Evolutionary conservation across 176 grass and related monocot genomes (phyloP).

Genomic region (Aegilops umbellulata): DNA sequence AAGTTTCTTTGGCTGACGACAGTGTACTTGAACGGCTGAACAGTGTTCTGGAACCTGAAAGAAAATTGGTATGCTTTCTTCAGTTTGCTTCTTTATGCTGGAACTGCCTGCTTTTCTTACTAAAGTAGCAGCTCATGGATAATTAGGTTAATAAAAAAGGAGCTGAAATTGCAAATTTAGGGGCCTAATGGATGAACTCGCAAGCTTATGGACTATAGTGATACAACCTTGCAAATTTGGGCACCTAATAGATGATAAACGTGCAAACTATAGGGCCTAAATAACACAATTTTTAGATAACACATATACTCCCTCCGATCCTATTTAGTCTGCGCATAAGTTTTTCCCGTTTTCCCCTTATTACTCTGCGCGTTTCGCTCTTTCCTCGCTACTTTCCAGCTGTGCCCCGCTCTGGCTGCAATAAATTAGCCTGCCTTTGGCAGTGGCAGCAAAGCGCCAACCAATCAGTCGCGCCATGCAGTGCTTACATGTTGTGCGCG

Average conservation of each 20-base stretch:
- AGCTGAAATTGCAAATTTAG: background rate
- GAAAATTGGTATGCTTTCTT: slow-evolving; percentile 72
- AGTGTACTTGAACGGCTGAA: slow-evolving; percentile 96
- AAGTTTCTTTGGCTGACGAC: slow-evolving; percentile 95
- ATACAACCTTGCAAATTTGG: background rate
- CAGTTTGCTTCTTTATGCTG: slow-evolving; percentile 16
- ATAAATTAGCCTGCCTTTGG: too few relatives aligned
- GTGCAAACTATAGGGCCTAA: background rate
- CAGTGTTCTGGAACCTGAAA: slow-evolving; percentile 96
- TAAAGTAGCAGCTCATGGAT: slow-evolving; percentile 6
- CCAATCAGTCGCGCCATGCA: too few relatives aligned
- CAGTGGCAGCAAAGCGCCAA: too few relatives aligned
- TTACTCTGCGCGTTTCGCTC: too few relatives aligned
- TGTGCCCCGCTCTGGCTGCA: too few relatives aligned
- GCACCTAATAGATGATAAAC: background rate
- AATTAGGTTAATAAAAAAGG: background rate
- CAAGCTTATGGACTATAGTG: background rate
- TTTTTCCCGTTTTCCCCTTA: too few relatives aligned
- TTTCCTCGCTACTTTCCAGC: too few relatives aligned
- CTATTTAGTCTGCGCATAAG: too few relatives aligned
- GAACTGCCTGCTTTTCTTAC: slow-evolving; percentile 6
- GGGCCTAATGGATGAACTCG: background rate
- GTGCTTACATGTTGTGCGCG: too few relatives aligned
- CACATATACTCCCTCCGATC: too few relatives aligned
- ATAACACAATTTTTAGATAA: background rate